These are phyloP conservation scores for Poa pratensis DNA, from an alignment of 176 grass and related monocot genomes.

Conservation along the genomic window DNA sequence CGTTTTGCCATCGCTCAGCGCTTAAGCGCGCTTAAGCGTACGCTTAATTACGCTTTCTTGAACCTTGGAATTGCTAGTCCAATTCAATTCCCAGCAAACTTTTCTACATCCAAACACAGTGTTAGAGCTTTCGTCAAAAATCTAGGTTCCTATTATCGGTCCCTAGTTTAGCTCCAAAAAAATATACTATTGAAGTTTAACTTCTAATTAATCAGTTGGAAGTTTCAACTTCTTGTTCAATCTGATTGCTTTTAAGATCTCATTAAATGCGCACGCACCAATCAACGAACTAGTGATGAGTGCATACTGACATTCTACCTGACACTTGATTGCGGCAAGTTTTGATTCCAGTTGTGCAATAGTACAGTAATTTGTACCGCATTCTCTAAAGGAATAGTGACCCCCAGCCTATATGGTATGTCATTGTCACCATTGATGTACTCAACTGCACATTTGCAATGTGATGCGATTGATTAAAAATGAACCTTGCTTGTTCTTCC, in stretches of 20 bases:
- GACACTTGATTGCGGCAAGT: constrained; percentile 7
- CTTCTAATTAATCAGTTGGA: neutral
- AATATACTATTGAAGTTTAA: no score
- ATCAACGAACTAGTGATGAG: constrained; percentile 15
- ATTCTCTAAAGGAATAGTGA: neutral
- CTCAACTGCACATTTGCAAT: constrained; percentile 7
- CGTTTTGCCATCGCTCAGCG: no score
- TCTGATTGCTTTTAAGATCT: neutral
- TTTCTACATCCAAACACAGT: no score
- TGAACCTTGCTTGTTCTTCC: neutral
- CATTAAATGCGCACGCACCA: neutral
- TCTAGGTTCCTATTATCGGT: no score
- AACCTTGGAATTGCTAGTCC: no score
- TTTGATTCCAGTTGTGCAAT: constrained; percentile 6
- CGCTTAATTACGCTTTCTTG: no score
- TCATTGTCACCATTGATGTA: constrained; percentile 10
- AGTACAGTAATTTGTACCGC: constrained; percentile 31
- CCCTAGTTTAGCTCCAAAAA: no score
- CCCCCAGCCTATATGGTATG: neutral
- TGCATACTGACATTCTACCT: constrained; percentile 46
- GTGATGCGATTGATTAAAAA: neutral
- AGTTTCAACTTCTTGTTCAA: neutral
- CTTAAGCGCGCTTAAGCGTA: no score
- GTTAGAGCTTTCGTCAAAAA: no score
- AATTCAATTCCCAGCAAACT: no score